A percentile compares a stretch with the other conserved stretches of the same genome.
These are phyloP conservation scores for Boletus vermiculosoides DNA, from an alignment of 768 basidiomycete species.

Conservation along the genomic window DNA sequence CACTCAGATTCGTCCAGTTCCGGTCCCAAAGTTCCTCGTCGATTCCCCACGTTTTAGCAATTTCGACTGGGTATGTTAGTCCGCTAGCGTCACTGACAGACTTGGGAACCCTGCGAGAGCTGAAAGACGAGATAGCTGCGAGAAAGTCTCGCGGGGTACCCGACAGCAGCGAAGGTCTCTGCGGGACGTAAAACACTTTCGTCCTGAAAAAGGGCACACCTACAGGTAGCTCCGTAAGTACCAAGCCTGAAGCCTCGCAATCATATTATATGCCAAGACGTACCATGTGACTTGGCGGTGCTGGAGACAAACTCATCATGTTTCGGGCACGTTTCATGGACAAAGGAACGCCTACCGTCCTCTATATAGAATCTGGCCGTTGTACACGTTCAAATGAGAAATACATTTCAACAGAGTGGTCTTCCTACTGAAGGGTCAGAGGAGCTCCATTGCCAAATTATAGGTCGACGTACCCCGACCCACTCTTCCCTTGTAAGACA, in stretches of 20 bases:
- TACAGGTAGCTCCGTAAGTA: constrained; percentile 26
- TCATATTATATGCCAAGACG: constrained; percentile 10
- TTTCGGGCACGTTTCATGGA: not conserved
- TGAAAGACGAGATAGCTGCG: constrained; percentile 50
- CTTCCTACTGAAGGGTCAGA: constrained; percentile 40
- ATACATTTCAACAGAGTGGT: constrained; percentile 83
- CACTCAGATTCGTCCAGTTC: constrained; percentile 77
- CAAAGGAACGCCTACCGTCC: constrained; percentile 52
- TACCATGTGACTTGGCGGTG: constrained; percentile 50
- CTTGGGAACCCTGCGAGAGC: constrained; percentile 36
- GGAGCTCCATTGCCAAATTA: not conserved
- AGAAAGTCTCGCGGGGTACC: constrained; percentile 79
- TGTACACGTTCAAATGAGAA: constrained; percentile 72
- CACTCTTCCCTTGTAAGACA: constrained; percentile 76
- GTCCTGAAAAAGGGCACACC: constrained; percentile 80
- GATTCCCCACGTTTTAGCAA: constrained; percentile 67
- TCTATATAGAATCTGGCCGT: constrained; percentile 59
- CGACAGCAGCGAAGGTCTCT: constrained; percentile 82
- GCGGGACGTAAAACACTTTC: constrained; percentile 81
- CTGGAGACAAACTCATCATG: constrained; percentile 30
- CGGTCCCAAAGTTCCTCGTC: constrained; percentile 71
- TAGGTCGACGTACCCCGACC: constrained; percentile 53
- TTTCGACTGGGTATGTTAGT: constrained; percentile 44
- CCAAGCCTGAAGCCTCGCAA: not conserved
- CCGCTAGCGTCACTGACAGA: constrained; percentile 25